phyloP scores from a whole-genome alignment of 2,329 filamentous ascomycete genomes.

The Scedosporium apiospermum region DNA sequence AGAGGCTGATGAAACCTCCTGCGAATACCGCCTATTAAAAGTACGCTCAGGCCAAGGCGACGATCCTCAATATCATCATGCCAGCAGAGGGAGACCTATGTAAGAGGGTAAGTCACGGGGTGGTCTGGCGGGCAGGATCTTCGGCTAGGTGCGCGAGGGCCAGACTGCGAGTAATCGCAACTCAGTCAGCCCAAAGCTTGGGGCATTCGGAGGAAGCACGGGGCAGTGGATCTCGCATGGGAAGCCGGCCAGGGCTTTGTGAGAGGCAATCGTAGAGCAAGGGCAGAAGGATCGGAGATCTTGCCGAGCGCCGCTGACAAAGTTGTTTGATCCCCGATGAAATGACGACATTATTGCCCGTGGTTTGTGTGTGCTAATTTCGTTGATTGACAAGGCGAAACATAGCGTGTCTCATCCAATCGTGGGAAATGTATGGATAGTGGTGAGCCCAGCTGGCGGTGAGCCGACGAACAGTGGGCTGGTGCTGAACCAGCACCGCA shows the following conservation, averaged over 20 bases:
- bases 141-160: constrained; percentile 3
- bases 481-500: neutral
- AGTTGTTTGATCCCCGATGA: constrained; percentile 5
- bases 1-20: no score
- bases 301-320: neutral
- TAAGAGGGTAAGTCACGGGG: neutral
- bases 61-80: no score
- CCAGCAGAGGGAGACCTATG: neutral
- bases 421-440: neutral
- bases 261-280: neutral
- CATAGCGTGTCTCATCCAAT: neutral
- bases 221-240: neutral
- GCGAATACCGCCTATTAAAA: no score
- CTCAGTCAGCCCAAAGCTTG: neutral
- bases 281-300: neutral
- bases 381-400: neutral
- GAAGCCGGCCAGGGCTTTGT: neutral
- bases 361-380: neutral
- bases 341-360: neutral
- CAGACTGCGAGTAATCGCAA: constrained; percentile 4
- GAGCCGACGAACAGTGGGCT: constrained; percentile 1
- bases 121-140: neutral
- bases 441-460: constrained; percentile 1
- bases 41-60: no score
- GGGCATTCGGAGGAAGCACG: neutral